Evolutionary conservation across 1,284 basidiomycete genomes (phyloP).

Genomic region (Apiotrichum veenhuisii): DNA sequence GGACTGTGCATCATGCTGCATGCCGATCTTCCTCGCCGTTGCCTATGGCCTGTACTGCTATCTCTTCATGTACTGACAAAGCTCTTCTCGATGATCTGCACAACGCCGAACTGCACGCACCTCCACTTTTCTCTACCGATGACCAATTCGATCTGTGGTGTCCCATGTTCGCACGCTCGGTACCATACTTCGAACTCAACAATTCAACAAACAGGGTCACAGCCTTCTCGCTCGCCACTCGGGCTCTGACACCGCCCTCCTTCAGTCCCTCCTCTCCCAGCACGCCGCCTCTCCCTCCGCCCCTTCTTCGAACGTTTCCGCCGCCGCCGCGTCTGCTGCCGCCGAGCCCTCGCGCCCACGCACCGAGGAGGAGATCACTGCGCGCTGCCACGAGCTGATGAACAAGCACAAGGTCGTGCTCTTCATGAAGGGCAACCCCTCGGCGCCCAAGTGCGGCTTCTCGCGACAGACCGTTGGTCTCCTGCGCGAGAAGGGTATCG

Average conservation of each 20-base stretch:
- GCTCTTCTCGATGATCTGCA: not conserved
- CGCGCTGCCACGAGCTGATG: slow-evolving; percentile 59
- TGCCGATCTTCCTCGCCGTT: not conserved
- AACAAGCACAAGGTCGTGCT: slow-evolving; percentile 62
- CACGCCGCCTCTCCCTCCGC: slow-evolving; percentile 51
- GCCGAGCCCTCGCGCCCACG: slow-evolving; percentile 31
- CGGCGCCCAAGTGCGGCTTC: slow-evolving; percentile 80
- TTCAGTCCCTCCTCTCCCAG: slow-evolving; percentile 64
- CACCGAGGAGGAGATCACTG: slow-evolving; percentile 51
- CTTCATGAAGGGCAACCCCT: slow-evolving; percentile 96
- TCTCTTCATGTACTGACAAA: not conserved
- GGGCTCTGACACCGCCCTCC: slow-evolving; percentile 72
- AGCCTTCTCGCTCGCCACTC: slow-evolving; percentile 73
- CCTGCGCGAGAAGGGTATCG: slow-evolving; percentile 59
- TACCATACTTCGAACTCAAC: not conserved
- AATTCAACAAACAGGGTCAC: slow-evolving; percentile 65
- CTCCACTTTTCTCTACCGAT: not conserved
- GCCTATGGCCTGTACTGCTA: not conserved
- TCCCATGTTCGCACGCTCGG: not conserved
- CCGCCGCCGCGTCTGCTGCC: slow-evolving; percentile 32
- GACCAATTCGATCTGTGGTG: not conserved
- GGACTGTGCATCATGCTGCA: no score
- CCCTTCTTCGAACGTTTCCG: slow-evolving; percentile 43
- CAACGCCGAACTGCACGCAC: not conserved
- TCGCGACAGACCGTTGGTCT: slow-evolving; percentile 66